Percentiles rank a stretch among this genome's conserved stretches.
Evolutionary conservation across 2,329 filamentous ascomycete species (phyloP).

Genomic region (Chaetomium sp.): DNA sequence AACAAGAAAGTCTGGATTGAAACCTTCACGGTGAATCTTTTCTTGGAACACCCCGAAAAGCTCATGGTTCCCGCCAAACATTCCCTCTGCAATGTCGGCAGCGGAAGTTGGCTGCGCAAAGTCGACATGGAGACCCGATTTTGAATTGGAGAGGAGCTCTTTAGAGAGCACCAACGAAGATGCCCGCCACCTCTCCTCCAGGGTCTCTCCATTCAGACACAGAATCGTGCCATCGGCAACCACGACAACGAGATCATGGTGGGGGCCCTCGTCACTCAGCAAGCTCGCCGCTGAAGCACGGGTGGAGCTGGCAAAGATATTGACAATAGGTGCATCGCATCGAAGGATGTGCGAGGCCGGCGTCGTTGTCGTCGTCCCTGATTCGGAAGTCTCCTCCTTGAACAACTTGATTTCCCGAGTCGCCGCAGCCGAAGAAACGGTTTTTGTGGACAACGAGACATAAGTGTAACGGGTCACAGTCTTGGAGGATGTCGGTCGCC

Average conservation of each 20-base stretch:
- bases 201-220: conserved; percentile 52
- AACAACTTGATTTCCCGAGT: conserved; percentile 52
- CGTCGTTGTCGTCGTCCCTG: conserved; percentile 47
- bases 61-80: conserved; percentile 50
- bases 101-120: conserved; percentile 41
- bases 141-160: conserved; percentile 30
- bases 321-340: conserved; percentile 35
- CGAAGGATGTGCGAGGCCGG: conserved; percentile 40
- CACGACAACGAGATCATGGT: conserved; percentile 48
- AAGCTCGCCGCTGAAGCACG: conserved; percentile 13
- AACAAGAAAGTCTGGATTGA: conserved; percentile 48
- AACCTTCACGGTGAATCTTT: conserved; percentile 36
- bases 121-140: conserved; percentile 39
- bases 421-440: conserved; percentile 33
- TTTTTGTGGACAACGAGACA: conserved; percentile 42
- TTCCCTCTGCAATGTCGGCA: conserved; percentile 45
- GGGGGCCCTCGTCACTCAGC: conserved; percentile 21
- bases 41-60: conserved; percentile 46
- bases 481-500: conserved; percentile 41
- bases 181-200: conserved; percentile 43
- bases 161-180: conserved; percentile 38
- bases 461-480: conserved; percentile 55
- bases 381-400: conserved; percentile 47
- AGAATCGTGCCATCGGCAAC: conserved; percentile 55
- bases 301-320: conserved; percentile 34